Evolutionary conservation across 495 filamentous ascomycete species (phyloP).

Genomic region (Podospora conica): DNA sequence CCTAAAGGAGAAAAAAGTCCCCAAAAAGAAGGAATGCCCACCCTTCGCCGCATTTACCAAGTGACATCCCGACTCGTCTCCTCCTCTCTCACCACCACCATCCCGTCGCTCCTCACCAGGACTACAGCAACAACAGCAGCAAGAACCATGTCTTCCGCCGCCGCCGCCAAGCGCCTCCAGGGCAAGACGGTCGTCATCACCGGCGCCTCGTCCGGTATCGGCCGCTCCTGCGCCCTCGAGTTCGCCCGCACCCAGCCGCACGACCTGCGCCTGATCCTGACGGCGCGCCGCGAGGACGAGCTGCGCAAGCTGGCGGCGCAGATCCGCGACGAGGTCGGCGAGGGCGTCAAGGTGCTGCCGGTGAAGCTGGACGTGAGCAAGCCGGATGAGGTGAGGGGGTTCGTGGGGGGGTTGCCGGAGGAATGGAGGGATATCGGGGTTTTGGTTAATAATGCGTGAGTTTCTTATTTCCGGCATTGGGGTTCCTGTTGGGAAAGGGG

Average conservation of each 20-base stretch:
- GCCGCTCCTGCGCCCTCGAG: slow-evolving; percentile 76
- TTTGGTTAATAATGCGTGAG: slow-evolving; percentile 95
- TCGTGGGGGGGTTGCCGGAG: slow-evolving; percentile 66
- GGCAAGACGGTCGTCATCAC: slow-evolving; percentile 94
- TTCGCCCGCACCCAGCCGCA: slow-evolving; percentile 83
- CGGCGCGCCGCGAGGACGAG: slow-evolving; percentile 74
- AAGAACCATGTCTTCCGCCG: slow-evolving; percentile 63
- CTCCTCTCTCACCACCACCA: neutral
- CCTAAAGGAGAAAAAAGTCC: neutral
- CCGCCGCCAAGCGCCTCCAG: slow-evolving; percentile 77
- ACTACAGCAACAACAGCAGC: neutral
- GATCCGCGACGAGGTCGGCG: slow-evolving; percentile 72
- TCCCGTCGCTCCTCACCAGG: neutral
- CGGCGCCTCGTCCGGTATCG: slow-evolving; percentile 91
- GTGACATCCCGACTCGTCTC: neutral
- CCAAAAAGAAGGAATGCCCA: neutral
- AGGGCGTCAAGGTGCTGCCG: slow-evolving; percentile 74
- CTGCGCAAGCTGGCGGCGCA: slow-evolving; percentile 69
- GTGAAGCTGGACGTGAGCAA: slow-evolving; percentile 85
- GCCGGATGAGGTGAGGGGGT: slow-evolving; percentile 64
- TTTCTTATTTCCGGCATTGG: slow-evolving; percentile 21
- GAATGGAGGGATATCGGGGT: slow-evolving; percentile 86
- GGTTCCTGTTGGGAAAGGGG: neutral
- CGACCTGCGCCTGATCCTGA: slow-evolving; percentile 74
- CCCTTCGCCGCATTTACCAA: neutral